Base-by-base conservation (phyloP, 2,329 filamentous ascomycete species). In the Diaporthe helianthi region DNA sequence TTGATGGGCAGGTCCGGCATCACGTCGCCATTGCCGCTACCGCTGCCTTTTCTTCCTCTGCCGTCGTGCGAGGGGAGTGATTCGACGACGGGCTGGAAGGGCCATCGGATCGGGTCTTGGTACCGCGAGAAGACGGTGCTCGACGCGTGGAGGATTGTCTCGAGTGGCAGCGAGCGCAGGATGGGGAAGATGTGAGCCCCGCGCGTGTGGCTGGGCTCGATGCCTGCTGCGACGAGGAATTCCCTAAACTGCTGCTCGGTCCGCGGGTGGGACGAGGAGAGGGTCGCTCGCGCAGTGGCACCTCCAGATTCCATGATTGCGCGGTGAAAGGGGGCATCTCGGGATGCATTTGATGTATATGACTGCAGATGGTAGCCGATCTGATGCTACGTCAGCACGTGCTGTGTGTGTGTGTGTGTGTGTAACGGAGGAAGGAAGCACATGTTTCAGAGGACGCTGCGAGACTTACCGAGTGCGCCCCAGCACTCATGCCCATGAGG, bases 21-120 rank as follows among this genome's bases (percentile, higher is more conserved):
- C 17, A 90, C 77, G 15, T 86, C 84, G 5, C 65, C 44, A 5
- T 31, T 38, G 13, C 85, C 83, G 4, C 85, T 83, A 4, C 19
- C 33, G 33, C 12, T 13, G 36, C 36, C 36, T 2, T 4, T 13
- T 12, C 36, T n/a, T 7, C 63, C 38, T 5, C 51, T n/a, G 49
- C 9, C 9, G 33, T n/a, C 76, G 15, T 26, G 8, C 24, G 60
- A 36, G 17, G 41, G 24, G 26, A 60, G 12, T n/a, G 26, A 29
- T 33, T 92, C 90, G 68, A 93, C 86, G 44, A 90, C 87, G 9
- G 90, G 90, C 74, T 92, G 91, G 79, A 92, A 93, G 0, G 91
- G 83, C 87, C 87, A 89, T 33, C 83, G 81, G 10, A 88, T 79
- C 9, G 78, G 80, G 4, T 75, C 72, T n/a, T 78, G 76, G 74